Evolutionary conservation across 768 basidiomycete species (phyloP).

Genomic region (Phlegmacium glaucopus): DNA sequence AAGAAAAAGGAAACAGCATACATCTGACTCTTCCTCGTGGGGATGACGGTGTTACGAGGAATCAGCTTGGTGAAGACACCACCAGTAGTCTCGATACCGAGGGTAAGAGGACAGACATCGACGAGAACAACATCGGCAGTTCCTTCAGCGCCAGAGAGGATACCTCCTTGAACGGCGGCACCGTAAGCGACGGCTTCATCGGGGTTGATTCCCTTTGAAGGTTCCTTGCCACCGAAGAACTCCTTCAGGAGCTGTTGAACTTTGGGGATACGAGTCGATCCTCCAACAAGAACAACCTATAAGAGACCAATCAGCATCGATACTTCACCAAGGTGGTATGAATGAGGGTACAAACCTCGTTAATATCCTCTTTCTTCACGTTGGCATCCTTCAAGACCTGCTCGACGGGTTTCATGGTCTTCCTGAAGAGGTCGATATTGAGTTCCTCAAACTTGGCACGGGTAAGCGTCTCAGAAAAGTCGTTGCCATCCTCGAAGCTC

Average conservation of each 20-base stretch:
- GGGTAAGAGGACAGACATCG: slow-evolving; percentile 94
- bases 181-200: slow-evolving; percentile 99
- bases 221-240: slow-evolving; percentile 95
- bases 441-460: slow-evolving; percentile 99
- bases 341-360: slow-evolving; percentile 56
- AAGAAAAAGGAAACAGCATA: slow-evolving; percentile 27
- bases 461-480: slow-evolving; percentile 95
- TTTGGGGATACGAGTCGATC: slow-evolving; percentile 99
- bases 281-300: slow-evolving; percentile 87
- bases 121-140: slow-evolving; percentile 91
- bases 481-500: slow-evolving; percentile 92
- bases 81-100: slow-evolving; percentile 99
- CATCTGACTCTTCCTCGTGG: slow-evolving; percentile 96
- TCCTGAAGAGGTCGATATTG: slow-evolving; percentile 98
- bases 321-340: not conserved
- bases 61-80: slow-evolving; percentile 98
- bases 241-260: slow-evolving; percentile 98
- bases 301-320: not conserved
- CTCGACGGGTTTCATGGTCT: slow-evolving; percentile 99
- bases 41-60: slow-evolving; percentile 96
- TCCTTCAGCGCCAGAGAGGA: slow-evolving; percentile 91
- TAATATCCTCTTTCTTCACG: slow-evolving; percentile 95
- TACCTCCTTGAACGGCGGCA: slow-evolving; percentile 98
- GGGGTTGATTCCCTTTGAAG: slow-evolving; percentile 97
- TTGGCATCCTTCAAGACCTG: slow-evolving; percentile 98